Evolutionary conservation across 805 yeast genomes (phyloP).

Genomic region (Pichia sporocuriosa): DNA sequence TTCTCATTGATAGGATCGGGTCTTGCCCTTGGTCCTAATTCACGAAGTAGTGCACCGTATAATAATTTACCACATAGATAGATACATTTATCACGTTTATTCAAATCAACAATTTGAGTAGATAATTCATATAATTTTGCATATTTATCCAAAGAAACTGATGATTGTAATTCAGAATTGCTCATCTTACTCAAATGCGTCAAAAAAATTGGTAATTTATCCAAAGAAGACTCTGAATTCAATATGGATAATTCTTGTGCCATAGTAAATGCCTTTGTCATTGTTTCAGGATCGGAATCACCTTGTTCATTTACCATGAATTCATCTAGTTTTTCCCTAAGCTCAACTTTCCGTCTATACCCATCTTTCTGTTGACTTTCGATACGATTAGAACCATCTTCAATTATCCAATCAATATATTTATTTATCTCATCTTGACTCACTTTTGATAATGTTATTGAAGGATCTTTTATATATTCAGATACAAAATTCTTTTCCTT

Average conservation of each 20-base stretch:
- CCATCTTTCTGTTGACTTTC: slow-evolving; percentile 10
- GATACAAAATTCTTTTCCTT: slow-evolving; percentile 16
- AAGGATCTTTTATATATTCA: slow-evolving; percentile 13
- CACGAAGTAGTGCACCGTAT: slow-evolving; percentile 27
- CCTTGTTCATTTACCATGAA: slow-evolving; percentile 1
- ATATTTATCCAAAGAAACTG: slow-evolving; percentile 31
- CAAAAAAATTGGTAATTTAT: slow-evolving; percentile 22
- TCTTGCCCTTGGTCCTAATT: slow-evolving; percentile 32
- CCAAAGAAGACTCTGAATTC: slow-evolving; percentile 18
- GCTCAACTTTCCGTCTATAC: slow-evolving; percentile 5
- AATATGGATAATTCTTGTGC: slow-evolving; percentile 19
- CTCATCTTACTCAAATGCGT: slow-evolving; percentile 15
- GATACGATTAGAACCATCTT: slow-evolving; percentile 19
- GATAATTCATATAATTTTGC: slow-evolving; percentile 35
- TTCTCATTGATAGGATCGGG: slow-evolving; percentile 45
- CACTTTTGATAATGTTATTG: slow-evolving; percentile 13
- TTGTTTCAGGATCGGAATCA: slow-evolving; percentile 16
- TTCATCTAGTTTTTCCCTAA: slow-evolving; percentile 15
- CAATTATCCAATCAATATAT: slow-evolving; percentile 25
- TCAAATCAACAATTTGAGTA: slow-evolving; percentile 31
- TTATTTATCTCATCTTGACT: slow-evolving; percentile 18
- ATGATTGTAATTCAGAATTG: slow-evolving; percentile 15
- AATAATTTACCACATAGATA: slow-evolving; percentile 37
- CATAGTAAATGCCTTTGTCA: slow-evolving; percentile 20
- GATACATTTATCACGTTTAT: slow-evolving; percentile 29